Percentiles rank a stretch among this genome's conserved stretches.
phyloP scores from a whole-genome alignment of 1,284 basidiomycete species.

The Irpex sp. region DNA sequence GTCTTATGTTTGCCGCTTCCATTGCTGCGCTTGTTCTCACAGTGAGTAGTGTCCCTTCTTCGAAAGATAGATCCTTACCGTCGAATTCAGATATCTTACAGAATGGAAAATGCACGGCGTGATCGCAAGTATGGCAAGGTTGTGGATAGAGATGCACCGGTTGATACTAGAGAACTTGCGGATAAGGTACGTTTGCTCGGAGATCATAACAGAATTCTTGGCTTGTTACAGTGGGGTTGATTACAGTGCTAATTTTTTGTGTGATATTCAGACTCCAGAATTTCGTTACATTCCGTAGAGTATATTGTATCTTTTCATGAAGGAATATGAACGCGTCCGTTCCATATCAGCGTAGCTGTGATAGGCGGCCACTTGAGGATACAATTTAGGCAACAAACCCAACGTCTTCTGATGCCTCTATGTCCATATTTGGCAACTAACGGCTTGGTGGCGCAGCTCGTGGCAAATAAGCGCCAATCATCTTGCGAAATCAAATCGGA shows the following conservation, averaged over 20 bases:
- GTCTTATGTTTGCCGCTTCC: constrained; percentile 52
- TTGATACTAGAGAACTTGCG: constrained; percentile 63
- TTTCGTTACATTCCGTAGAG: constrained; percentile 44
- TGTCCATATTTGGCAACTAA: too few relatives aligned
- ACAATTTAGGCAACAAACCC: too few relatives aligned
- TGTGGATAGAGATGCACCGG: constrained; percentile 39
- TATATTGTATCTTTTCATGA: not conserved
- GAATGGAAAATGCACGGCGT: constrained; percentile 52
- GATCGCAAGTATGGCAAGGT: constrained; percentile 50
- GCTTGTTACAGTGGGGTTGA: too few relatives aligned
- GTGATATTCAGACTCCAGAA: constrained; percentile 33
- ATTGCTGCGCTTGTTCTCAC: constrained; percentile 46
- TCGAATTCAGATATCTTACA: constrained; percentile 50
- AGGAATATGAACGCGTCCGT: too few relatives aligned
- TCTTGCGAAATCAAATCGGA: too few relatives aligned
- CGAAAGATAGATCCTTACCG: not conserved
- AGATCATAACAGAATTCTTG: too few relatives aligned
- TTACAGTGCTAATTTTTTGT: not conserved
- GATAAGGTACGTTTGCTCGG: constrained; percentile 44
- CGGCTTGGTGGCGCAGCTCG: too few relatives aligned
- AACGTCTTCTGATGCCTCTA: too few relatives aligned
- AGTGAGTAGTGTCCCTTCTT: constrained; percentile 29
- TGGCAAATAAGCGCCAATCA: too few relatives aligned
- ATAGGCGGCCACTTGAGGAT: too few relatives aligned
- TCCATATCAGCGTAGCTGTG: too few relatives aligned